Base-by-base conservation (phyloP, 129 eudicot genomes). In the Saposhnikovia divaricata region DNA sequence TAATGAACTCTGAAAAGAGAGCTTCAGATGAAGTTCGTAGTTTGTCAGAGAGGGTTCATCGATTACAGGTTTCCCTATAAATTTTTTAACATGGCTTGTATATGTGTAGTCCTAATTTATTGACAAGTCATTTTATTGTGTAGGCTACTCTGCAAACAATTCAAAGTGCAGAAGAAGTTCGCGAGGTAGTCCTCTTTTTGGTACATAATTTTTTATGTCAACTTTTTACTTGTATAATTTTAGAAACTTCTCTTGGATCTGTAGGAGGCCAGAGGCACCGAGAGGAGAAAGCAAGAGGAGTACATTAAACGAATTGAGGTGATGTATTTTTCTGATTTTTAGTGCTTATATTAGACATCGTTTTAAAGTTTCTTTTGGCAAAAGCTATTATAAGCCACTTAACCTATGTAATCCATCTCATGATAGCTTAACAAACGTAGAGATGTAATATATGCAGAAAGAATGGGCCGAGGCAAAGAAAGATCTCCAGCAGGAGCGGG, bases 401-500 rank as follows among this genome's bases (percentile, higher is more conserved):
- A 6, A 66, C 9, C 21, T 11, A 66, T 66, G 37, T 27, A 31
- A 66, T 28, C 1, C 12, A 1, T 34, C 12, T 66, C 1, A 12
- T 28, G 21, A 27, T 71, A 13, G 45, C 46, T 28, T 77, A 27
- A 14, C 55, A 18, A 57, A 7, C 1, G 1, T 40, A 23, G 77
- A 42, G 31, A 19, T 77, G 23, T 10, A 39, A 38, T 4, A n/a
- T 47, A 46, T 65, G 80, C 82, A 88, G 88, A 87, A 85, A 84
- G 98, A 95, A 85, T 92, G 96, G 98, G 98, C 97, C 39, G 98
- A 95, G 85, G 97, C 93, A 44, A 95, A 92, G 83, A 95, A 87
- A 74, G 96, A 95, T 78, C 96, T 95, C 19, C 96, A 92, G 80
- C 91, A 85, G 82, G 94, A 95, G 86, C 89, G 97, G 25, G 87